Conservation (phyloP, 176 grass and related monocot genomes). For the Poa pratensis region DNA sequence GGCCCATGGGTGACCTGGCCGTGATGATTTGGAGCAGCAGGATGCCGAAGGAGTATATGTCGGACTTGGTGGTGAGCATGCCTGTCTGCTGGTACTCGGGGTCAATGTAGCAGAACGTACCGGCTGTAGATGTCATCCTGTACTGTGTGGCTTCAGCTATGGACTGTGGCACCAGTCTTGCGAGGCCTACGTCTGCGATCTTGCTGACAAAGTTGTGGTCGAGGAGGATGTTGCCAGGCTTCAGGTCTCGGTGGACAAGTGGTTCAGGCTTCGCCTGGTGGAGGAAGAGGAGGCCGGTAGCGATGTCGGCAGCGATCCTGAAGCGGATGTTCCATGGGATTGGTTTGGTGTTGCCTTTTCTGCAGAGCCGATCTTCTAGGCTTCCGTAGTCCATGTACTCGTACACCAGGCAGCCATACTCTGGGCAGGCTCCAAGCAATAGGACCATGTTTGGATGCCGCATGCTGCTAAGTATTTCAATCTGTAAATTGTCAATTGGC, state of each 20-base stretch:
- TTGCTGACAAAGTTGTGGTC: constrained; percentile 89
- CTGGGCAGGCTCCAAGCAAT: constrained; percentile 86
- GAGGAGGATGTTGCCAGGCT: constrained; percentile 94
- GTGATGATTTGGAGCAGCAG: constrained; percentile 91
- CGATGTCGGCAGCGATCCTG: constrained; percentile 81
- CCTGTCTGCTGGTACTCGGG: constrained; percentile 96
- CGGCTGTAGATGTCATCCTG: constrained; percentile 82
- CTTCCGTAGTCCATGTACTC: constrained; percentile 97
- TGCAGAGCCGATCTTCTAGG: constrained; percentile 78
- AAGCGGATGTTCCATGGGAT: constrained; percentile 85
- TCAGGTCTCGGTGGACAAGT: constrained; percentile 89
- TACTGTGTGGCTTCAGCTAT: constrained; percentile 71
- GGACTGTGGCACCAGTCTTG: constrained; percentile 76
- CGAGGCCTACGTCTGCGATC: constrained; percentile 90
- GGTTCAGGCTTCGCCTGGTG: constrained; percentile 89
- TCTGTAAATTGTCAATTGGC: constrained; percentile 40
- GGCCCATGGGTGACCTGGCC: constrained; percentile 76
- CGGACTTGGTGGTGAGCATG: constrained; percentile 83
- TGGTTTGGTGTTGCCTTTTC: constrained; percentile 56
- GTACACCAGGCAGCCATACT: constrained; percentile 84
- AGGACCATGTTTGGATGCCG: constrained; percentile 96
- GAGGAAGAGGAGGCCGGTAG: constrained; percentile 81
- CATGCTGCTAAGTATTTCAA: constrained; percentile 85
- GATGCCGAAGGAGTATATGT: constrained; percentile 86
- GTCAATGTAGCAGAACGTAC: constrained; percentile 95